phyloP scores from a whole-genome alignment of 345 rosid genomes.

The Psidium guajava region DNA sequence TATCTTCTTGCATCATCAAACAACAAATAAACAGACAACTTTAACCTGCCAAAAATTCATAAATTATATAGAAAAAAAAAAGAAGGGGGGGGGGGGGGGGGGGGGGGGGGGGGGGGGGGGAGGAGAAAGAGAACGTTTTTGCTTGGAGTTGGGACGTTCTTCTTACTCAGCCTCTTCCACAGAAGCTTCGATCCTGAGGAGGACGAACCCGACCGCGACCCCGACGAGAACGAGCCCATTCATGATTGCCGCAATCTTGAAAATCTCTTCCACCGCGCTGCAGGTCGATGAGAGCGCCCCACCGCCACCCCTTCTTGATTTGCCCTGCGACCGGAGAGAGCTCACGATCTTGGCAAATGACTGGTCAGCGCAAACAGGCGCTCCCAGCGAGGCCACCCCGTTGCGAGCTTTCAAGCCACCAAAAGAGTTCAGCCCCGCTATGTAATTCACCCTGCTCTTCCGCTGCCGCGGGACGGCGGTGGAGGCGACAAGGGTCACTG shows the following conservation, averaged over 20 bases:
- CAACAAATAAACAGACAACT: not conserved
- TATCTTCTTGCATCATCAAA: not conserved
- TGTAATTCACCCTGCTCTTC: conserved; percentile 5
- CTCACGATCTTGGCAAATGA: conserved; percentile 32
- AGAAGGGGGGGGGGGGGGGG: too few species aligned
- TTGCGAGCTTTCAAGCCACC: conserved; percentile 42
- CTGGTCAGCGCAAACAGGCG: conserved; percentile 17
- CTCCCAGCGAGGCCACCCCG: conserved; percentile 23
- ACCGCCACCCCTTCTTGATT: not conserved
- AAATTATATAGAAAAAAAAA: not conserved
- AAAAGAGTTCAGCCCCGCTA: conserved; percentile 28
- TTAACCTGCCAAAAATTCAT: not conserved
- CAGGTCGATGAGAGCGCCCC: conserved; percentile 29
- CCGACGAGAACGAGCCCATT: conserved; percentile 11
- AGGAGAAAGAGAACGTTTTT: not conserved
- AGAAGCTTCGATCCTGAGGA: conserved; percentile 7
- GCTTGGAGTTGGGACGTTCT: not conserved
- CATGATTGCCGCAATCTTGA: conserved; percentile 14
- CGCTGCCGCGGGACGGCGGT: not conserved
- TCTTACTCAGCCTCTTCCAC: conserved; percentile 8
- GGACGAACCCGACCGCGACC: conserved; percentile 14
- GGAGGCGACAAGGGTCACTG: not conserved
- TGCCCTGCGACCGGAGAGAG: conserved; percentile 25
- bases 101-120: too few species aligned
- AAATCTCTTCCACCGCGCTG: conserved; percentile 6